A percentile compares a stretch with the other conserved stretches of the same genome.
These are phyloP conservation scores for Saprolegnia diclina DNA, from an alignment of 352 stramenopile species.

Conservation along the genomic window DNA sequence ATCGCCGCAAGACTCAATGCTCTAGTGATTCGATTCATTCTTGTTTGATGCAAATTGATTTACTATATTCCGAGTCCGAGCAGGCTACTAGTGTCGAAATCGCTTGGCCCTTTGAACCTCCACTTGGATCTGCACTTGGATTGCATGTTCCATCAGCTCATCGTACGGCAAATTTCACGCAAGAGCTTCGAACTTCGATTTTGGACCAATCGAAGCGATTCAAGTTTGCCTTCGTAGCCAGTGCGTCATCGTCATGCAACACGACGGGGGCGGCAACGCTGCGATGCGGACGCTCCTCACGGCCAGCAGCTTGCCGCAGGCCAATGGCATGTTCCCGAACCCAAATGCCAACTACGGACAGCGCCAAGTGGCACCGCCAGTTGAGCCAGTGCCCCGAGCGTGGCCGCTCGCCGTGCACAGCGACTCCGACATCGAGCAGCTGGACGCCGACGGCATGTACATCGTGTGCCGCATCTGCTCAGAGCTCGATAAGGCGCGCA, in stretches of 20 bases:
- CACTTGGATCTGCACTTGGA: neutral
- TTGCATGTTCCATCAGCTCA: too few relatives aligned
- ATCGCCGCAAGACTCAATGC: neutral
- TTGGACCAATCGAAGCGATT: neutral
- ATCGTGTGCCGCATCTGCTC: slow-evolving; percentile 25
- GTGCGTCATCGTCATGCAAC: slow-evolving; percentile 13
- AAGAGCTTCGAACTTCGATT: neutral
- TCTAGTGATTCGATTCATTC: too few relatives aligned
- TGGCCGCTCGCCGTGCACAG: slow-evolving; percentile 18
- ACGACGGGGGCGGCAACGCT: neutral
- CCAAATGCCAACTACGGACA: neutral
- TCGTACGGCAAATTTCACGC: neutral
- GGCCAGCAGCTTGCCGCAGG: neutral
- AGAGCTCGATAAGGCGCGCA: slow-evolving; percentile 20
- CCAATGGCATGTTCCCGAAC: neutral
- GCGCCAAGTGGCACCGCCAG: neutral
- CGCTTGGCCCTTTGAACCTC: too few relatives aligned
- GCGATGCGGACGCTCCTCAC: slow-evolving; percentile 9
- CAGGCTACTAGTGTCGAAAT: too few relatives aligned
- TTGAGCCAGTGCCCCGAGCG: neutral
- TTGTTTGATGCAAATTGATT: too few relatives aligned
- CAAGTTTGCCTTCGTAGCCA: slow-evolving; percentile 2
- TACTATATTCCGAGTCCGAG: too few relatives aligned
- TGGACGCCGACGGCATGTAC: slow-evolving; percentile 25
- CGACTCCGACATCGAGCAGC: slow-evolving; percentile 22